Evolutionary conservation across 305 asterid genomes (phyloP).

Genomic region (Solanum hybrid): DNA sequence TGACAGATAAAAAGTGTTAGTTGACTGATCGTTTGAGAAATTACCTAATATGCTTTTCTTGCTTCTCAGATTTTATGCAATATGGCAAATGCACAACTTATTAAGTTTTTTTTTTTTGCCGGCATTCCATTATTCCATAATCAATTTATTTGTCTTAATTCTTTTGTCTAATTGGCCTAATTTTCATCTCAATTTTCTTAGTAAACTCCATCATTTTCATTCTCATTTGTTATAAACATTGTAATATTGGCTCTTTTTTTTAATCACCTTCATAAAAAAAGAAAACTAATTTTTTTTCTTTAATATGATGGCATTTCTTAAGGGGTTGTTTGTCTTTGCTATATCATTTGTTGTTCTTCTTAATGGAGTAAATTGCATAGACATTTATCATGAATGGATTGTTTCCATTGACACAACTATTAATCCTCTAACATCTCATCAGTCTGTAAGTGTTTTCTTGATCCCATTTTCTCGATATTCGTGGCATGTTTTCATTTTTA

Average conservation of each 20-base stretch:
- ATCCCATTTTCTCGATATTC: not conserved
- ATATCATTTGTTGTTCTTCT: slow-evolving; percentile 8
- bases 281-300: not conserved
- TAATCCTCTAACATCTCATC: slow-evolving; percentile 17
- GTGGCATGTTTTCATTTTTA: not conserved
- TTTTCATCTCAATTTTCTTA: not conserved
- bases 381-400: slow-evolving; percentile 46
- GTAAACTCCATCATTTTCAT: not conserved
- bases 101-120: not conserved
- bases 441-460: slow-evolving; percentile 23
- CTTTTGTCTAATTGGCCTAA: not conserved
- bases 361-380: slow-evolving; percentile 19
- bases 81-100: not conserved
- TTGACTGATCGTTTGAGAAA: not conserved
- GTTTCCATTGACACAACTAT: slow-evolving; percentile 33
- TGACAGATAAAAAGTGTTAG: not conserved
- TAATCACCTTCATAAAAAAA: not conserved
- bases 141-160: not conserved
- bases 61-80: not conserved
- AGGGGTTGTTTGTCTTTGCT: slow-evolving; percentile 7
- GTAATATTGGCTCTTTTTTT: not conserved
- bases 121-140: not conserved
- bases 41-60: not conserved
- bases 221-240: not conserved
- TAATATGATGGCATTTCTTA: slow-evolving; percentile 18